Evolutionary conservation across 1,284 basidiomycete species (phyloP), one percentile per base, ranked within the genome.

Genomic region (Pseudomicrostroma phylloplanum): DNA sequence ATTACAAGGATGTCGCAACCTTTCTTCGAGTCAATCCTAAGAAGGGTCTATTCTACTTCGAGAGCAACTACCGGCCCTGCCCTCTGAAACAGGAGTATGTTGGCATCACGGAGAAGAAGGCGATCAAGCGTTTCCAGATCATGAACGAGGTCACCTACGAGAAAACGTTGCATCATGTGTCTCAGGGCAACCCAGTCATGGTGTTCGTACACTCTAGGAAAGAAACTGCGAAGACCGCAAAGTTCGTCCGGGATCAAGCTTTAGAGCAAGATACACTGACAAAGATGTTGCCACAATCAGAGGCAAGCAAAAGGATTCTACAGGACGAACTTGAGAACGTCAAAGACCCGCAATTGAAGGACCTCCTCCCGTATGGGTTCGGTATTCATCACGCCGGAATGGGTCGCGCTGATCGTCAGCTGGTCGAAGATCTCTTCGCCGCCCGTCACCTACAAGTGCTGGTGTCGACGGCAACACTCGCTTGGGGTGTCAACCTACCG

Each of bases 91-190:
- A 97, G 73, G 92, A 96, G 76, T 97, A 96, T 80, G 88, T 98
- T 67, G 96, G 96, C 66, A 88, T 99, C 67, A 97, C 94, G 0
- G 96, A 98, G 83, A 97, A 96, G 84, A 98, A 97, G 82, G 96
- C 96, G 0, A 97, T 98, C 84, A 97, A 96, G 81, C 87, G 96
- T 3, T 90, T 94, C 77, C 92, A 97, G 78, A 88, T 97, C 66
- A 94, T 92, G 86, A 99, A 99, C 82, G 93, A 98, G 79, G 93
- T 98, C 48, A 96, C 93, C 80, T 98, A 98, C 83, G 94, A 98
- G 80, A 99, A 98, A 82, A 72, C 76, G 39, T 67, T 76, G 54
- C 17, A 54, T 26, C 25, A 54, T 25, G 51, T 25, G 21, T 73
- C 72, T 6, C 74, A 68, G n/a, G 69, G 73, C 59, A 77, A 76